Evolutionary conservation across 164 flowering plant genomes (phyloP).

Genomic region (Sextonia rubra): DNA sequence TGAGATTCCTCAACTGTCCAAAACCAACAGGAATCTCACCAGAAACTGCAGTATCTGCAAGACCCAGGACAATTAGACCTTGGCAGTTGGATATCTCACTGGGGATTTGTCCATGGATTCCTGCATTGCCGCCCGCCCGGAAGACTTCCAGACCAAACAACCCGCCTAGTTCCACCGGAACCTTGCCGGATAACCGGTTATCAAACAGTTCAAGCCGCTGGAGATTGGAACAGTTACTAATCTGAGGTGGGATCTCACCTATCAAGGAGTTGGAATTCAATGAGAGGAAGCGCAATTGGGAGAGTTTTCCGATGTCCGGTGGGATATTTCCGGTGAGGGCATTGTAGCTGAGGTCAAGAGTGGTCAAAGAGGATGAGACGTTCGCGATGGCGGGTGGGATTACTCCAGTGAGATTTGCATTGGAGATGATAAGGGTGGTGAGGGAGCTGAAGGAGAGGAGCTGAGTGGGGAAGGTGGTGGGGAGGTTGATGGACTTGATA

Average conservation of each 20-base stretch:
- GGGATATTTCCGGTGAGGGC: conserved; percentile 41
- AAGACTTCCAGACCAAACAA: conserved; percentile 36
- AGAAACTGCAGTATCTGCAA: conserved; percentile 52
- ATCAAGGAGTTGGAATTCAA: conserved; percentile 37
- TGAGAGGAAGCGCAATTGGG: conserved; percentile 25
- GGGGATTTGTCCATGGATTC: conserved; percentile 51
- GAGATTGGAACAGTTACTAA: conserved; percentile 45
- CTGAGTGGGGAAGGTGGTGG: conserved; percentile 38
- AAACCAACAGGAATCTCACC: conserved; percentile 46
- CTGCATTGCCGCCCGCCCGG: conserved; percentile 52
- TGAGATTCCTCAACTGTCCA: conserved; percentile 44
- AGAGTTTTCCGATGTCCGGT: conserved; percentile 32
- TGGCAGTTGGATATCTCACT: conserved; percentile 42
- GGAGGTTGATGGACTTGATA: conserved; percentile 38
- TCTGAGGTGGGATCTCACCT: conserved; percentile 38
- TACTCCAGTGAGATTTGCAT: conserved; percentile 44
- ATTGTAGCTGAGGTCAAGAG: conserved; percentile 53
- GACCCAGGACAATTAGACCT: conserved; percentile 36
- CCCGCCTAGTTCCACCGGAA: conserved; percentile 39
- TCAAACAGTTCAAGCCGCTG: conserved; percentile 40
- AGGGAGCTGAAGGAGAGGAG: conserved; percentile 34
- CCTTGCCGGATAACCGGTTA: conserved; percentile 44
- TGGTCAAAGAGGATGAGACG: conserved; percentile 25
- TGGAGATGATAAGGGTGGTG: conserved; percentile 32
- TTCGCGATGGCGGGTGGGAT: conserved; percentile 43